Conservation (phyloP, 1,139 yeast genomes). For the Sugiyamaella pinicola region DNA sequence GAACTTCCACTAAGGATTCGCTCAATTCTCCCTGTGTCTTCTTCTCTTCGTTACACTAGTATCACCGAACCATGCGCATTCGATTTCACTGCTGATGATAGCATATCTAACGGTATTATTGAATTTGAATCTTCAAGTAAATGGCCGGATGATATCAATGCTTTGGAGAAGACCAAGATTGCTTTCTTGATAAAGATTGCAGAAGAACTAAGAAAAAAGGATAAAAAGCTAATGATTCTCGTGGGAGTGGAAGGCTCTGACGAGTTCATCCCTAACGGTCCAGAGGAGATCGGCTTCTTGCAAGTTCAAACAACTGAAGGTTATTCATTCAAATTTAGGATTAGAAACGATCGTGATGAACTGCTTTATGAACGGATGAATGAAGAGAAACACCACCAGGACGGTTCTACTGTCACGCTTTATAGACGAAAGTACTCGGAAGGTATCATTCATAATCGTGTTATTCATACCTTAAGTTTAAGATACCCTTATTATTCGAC, state of each 20-base stretch:
- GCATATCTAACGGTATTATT: slow-evolving; percentile 74
- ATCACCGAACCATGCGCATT: slow-evolving; percentile 79
- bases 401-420: slow-evolving; percentile 29
- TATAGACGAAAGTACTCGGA: slow-evolving; percentile 63
- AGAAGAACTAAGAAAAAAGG: slow-evolving; percentile 52
- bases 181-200: slow-evolving; percentile 81
- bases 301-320: slow-evolving; percentile 84
- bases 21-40: slow-evolving; percentile 65
- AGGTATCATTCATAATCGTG: slow-evolving; percentile 78
- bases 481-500: slow-evolving; percentile 77
- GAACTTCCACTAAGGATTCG: slow-evolving; percentile 74
- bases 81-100: slow-evolving; percentile 68
- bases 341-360: slow-evolving; percentile 82
- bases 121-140: slow-evolving; percentile 88
- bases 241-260: slow-evolving; percentile 45
- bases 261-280: slow-evolving; percentile 55
- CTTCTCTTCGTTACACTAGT: slow-evolving; percentile 75
- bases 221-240: slow-evolving; percentile 57
- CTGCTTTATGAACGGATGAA: slow-evolving; percentile 57
- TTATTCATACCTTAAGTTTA: slow-evolving; percentile 68
- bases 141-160: slow-evolving; percentile 92
- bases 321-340: slow-evolving; percentile 73
- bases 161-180: slow-evolving; percentile 85
- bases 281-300: slow-evolving; percentile 50
- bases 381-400: slow-evolving; percentile 43